Percentiles rank a stretch among this genome's conserved stretches.
phyloP scores from a whole-genome alignment of 768 basidiomycete genomes.

The Xanthoconium stramineum region DNA sequence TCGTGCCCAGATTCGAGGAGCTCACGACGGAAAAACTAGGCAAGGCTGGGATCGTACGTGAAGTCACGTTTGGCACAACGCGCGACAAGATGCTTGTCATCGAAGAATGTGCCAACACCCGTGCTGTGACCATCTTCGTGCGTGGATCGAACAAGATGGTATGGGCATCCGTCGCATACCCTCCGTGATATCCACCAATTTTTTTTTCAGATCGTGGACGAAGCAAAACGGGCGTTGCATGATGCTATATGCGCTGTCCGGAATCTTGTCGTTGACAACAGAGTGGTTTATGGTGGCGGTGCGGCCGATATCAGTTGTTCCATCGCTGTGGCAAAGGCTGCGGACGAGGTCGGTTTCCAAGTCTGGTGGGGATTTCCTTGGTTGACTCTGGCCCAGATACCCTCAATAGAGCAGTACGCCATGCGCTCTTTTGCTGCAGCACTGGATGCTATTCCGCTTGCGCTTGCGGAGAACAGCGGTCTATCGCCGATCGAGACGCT shows the following conservation, averaged over 20 bases:
- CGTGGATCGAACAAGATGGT: conserved; percentile 99
- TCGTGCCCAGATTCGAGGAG: conserved; percentile 98
- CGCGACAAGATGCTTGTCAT: conserved; percentile 99
- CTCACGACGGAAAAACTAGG: conserved; percentile 89
- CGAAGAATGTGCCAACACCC: conserved; percentile 95
- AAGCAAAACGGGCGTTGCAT: conserved; percentile 96
- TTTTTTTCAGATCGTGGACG: conserved; percentile 84
- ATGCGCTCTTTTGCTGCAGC: conserved; percentile 99
- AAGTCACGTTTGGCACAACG: conserved; percentile 95
- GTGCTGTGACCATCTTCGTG: conserved; percentile 96
- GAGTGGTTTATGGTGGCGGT: conserved; percentile 97
- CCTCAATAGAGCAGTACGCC: conserved; percentile 98
- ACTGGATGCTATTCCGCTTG: conserved; percentile 91
- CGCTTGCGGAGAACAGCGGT: conserved; percentile 97
- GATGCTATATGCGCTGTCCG: conserved; percentile 97
- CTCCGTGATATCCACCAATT: not conserved
- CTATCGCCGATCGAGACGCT: conserved; percentile 94
- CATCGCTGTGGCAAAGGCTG: conserved; percentile 89
- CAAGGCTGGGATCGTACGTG: conserved; percentile 88
- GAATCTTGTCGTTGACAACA: conserved; percentile 91
- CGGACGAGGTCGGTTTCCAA: conserved; percentile 69
- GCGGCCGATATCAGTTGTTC: conserved; percentile 96
- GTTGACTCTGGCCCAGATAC: conserved; percentile 53
- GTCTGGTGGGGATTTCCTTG: not conserved
- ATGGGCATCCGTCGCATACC: conserved; percentile 6